Evolutionary conservation across 768 basidiomycete species (phyloP).

Genomic region (Pleurotus tuoliensis): DNA sequence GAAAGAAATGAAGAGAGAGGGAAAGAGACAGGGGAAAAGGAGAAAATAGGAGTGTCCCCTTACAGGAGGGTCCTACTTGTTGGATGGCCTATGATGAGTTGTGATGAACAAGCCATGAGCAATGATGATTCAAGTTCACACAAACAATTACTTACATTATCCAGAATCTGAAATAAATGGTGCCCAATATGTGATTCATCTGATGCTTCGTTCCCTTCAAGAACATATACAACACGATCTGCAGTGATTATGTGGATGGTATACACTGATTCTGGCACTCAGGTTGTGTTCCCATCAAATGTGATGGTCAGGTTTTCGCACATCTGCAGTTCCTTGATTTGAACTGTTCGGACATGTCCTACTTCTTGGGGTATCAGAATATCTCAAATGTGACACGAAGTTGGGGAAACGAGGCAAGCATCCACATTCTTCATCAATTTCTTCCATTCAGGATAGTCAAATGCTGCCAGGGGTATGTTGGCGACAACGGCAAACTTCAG

Average conservation of each 20-base stretch:
- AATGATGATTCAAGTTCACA: neutral
- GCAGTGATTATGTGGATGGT: conserved; percentile 17
- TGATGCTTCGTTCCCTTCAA: conserved; percentile 17
- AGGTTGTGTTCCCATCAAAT: conserved; percentile 18
- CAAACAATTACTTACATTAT: conserved; percentile 4
- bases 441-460: neutral
- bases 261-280: conserved; percentile 15
- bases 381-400: neutral
- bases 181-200: conserved; percentile 15
- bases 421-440: neutral
- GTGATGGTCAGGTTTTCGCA: conserved; percentile 13
- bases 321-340: conserved; percentile 1
- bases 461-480: neutral
- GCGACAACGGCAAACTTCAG: neutral
- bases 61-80: conserved; percentile 13
- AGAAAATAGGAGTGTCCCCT: no score
- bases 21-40: no score
- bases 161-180: conserved; percentile 11
- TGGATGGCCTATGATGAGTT: conserved; percentile 12
- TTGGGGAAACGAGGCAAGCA: neutral
- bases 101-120: neutral
- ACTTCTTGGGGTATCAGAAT: conserved; percentile 10
- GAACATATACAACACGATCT: conserved; percentile 8
- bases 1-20: no score
- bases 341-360: conserved; percentile 1